Conservation (phyloP, 192 early-diverging fungal genomes). For the Neocallimastix lanati region DNA sequence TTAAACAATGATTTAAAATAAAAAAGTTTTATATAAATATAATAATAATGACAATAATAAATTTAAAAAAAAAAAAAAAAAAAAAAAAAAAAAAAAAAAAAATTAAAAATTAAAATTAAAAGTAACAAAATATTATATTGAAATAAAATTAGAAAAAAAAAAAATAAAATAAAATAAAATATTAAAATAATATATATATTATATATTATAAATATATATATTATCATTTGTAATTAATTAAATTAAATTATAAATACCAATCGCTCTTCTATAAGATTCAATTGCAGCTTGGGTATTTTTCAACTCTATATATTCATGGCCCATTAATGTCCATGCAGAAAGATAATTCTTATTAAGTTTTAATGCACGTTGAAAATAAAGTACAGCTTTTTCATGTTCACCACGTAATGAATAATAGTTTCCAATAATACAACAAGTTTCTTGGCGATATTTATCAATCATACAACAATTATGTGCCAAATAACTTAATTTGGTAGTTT, state of each 20-base stretch:
- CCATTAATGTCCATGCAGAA: constrained; percentile 79
- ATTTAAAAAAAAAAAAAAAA: too few relatives aligned
- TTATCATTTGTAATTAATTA: too few relatives aligned
- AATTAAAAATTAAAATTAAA: too few relatives aligned
- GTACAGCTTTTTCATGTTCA: constrained; percentile 67
- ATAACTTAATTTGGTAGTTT: constrained; percentile 45
- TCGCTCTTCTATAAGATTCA: constrained; percentile 68
- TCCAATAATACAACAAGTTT: constrained; percentile 47
- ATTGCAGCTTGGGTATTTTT: constrained; percentile 77
- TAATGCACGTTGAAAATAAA: constrained; percentile 68
- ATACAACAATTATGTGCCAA: constrained; percentile 53
- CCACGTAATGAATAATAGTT: constrained; percentile 76
- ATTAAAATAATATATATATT: too few relatives aligned
- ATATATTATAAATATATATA: too few relatives aligned
- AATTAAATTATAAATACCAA: constrained; percentile 44
- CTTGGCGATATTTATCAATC: constrained; percentile 63
- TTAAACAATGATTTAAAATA: too few relatives aligned
- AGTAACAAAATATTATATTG: too few relatives aligned
- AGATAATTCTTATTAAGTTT: constrained; percentile 57
- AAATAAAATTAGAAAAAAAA: too few relatives aligned
- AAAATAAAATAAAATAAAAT: too few relatives aligned
- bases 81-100: too few relatives aligned
- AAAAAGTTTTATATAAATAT: too few relatives aligned
- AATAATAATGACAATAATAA: too few relatives aligned
- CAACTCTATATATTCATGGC: constrained; percentile 84